A percentile compares a stretch with the other conserved stretches of the same genome.
Evolutionary conservation across 2,329 filamentous ascomycete genomes (phyloP).

Genomic region (Westerdykella sp.): DNA sequence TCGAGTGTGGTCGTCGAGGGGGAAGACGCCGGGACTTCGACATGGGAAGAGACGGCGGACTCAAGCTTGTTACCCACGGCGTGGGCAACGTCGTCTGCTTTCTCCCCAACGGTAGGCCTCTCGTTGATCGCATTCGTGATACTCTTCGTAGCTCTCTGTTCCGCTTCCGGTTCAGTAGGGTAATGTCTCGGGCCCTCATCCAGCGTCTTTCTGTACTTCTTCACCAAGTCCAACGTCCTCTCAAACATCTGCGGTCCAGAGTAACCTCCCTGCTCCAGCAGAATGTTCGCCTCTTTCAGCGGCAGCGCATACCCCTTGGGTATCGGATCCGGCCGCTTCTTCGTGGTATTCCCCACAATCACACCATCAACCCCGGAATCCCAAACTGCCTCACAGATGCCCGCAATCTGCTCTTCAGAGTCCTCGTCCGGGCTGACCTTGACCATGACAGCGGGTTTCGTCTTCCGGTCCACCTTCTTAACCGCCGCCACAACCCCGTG

Average conservation of each 20-base stretch:
- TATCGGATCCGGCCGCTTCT: slow-evolving; percentile 65
- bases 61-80: too few relatives aligned
- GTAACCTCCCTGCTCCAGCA: slow-evolving; percentile 79
- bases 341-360: slow-evolving; percentile 96
- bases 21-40: slow-evolving; percentile 9
- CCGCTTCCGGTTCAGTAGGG: background rate
- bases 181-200: slow-evolving; percentile 39
- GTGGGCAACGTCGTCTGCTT: too few relatives aligned
- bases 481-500: slow-evolving; percentile 78
- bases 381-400: slow-evolving; percentile 62
- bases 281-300: slow-evolving; percentile 57
- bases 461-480: slow-evolving; percentile 59
- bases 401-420: slow-evolving; percentile 72
- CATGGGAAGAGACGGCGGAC: background rate
- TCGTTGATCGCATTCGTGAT: too few relatives aligned
- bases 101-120: too few relatives aligned
- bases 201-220: slow-evolving; percentile 59
- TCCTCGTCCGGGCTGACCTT: slow-evolving; percentile 98
- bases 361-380: slow-evolving; percentile 82
- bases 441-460: slow-evolving; percentile 83
- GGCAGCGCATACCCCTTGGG: slow-evolving; percentile 62
- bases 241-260: slow-evolving; percentile 87
- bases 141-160: too few relatives aligned
- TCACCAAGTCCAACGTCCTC: slow-evolving; percentile 70
- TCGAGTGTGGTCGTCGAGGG: slow-evolving; percentile 22